Percentiles rank a stretch among this genome's conserved stretches.
phyloP scores from a whole-genome alignment of 1,139 yeast genomes.

The Blastobotrys illinoisensis region DNA sequence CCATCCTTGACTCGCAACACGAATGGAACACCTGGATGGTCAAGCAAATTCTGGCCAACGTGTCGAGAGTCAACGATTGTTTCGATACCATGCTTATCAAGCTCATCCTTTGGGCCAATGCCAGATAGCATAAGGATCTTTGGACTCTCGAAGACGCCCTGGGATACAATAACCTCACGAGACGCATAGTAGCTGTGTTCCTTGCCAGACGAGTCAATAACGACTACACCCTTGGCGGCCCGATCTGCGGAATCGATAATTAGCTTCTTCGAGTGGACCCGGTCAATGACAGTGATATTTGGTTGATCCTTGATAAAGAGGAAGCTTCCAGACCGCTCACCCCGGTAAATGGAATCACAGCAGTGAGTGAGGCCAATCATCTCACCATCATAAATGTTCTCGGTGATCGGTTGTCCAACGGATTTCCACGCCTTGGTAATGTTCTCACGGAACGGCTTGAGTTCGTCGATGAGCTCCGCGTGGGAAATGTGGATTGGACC shows the following conservation, averaged over 20 bases:
- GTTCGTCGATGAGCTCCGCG: slow-evolving; percentile 20
- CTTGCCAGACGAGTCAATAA: slow-evolving; percentile 21
- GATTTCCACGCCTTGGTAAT: slow-evolving; percentile 22
- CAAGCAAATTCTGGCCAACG: slow-evolving; percentile 28
- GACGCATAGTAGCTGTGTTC: slow-evolving; percentile 22
- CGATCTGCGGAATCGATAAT: slow-evolving; percentile 20
- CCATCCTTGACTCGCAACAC: slow-evolving; percentile 23
- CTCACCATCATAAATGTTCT: slow-evolving; percentile 23
- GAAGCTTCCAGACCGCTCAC: slow-evolving; percentile 23
- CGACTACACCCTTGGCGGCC: slow-evolving; percentile 21
- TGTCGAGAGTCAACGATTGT: slow-evolving; percentile 25
- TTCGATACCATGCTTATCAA: slow-evolving; percentile 21
- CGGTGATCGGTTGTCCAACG: slow-evolving; percentile 17
- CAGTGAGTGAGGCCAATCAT: slow-evolving; percentile 24
- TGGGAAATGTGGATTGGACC: slow-evolving; percentile 25
- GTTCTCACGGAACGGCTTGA: slow-evolving; percentile 20
- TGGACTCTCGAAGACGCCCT: slow-evolving; percentile 30
- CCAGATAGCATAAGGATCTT: slow-evolving; percentile 29
- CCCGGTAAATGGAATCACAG: slow-evolving; percentile 22
- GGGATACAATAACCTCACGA: slow-evolving; percentile 26
- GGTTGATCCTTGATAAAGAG: slow-evolving; percentile 18
- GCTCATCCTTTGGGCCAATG: slow-evolving; percentile 25
- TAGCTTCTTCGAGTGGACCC: slow-evolving; percentile 21
- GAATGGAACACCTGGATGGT: slow-evolving; percentile 28
- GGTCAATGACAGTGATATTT: slow-evolving; percentile 22